Base-by-base conservation (phyloP, 2,329 filamentous ascomycete genomes). In the Talaromyces funiculosus region DNA sequence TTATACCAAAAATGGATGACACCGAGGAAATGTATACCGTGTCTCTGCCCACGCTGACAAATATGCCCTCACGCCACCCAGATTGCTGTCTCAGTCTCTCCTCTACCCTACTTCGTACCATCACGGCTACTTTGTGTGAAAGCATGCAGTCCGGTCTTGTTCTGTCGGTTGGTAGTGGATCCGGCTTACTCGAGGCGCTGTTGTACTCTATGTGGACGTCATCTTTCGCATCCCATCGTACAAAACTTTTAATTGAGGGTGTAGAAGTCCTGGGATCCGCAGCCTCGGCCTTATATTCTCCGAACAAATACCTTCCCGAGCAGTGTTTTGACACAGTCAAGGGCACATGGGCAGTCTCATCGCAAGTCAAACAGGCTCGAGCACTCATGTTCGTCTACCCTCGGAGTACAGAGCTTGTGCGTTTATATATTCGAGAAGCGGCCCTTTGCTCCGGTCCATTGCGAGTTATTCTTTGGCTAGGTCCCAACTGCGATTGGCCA, bases 401-500 rank as follows among this genome's bases (percentile, higher is more conserved):
- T 31, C 40, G 54, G 14, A 47, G 20, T 20, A 16, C 54, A 37
- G 29, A 37, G 20, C 42, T 57, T 12, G 22, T 47, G 14, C 29
- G 54, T n/a, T 20, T 20, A 26, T 57, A 57, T 9, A 22, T 57
- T 16, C 10, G 47, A n/a, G 33, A 57, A 18, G 31, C 33, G 5
- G 7, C 12, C 14, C 18, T 22, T 33, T 35, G n/a, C 4, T 37
- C 40, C 1, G 7, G 29, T 9, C 33, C 18, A 18, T 35, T 57
- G 40, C 40, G 29, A 26, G 8, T 43, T 16, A 16, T 43, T 16
- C 31, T 57, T 57, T 61, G 31, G 49, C 56, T 53, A 10, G 66
- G 66, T 12, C 26, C 57, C 2, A 66, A 65, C 53, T 53, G 54
- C 26, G 59, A 64, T 22, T 63, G 66, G 8, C 59, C 64, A 0